Base-by-base conservation (phyloP, 2,329 filamentous ascomycete genomes). In the Aspergillus vadensis region DNA sequence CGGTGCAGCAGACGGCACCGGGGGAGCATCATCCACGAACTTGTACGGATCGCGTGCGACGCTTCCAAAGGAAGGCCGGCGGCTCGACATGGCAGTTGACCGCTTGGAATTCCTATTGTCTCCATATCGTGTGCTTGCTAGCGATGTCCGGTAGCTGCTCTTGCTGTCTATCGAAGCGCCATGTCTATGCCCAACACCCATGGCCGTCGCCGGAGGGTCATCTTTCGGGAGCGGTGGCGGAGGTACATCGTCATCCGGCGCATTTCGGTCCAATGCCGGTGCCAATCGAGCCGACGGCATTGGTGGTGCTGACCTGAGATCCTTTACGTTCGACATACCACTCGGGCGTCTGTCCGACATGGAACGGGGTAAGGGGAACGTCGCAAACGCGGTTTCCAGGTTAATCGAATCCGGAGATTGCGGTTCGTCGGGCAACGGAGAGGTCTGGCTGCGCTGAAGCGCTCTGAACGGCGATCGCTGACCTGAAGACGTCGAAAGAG, bases 401-500 rank as follows among this genome's bases (percentile, higher is more conserved):
- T 78, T 79, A 7, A 76, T 76, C 12, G 80, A 63, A 55, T 82
- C 80, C 1, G 83, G 76, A 10, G 82, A 81, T 4, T 77, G 73
- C 36, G 75, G 78, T 38, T 75, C 71, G 49, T 72, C 63, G 30
- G 75, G 73, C 23, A 77, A 58, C 7, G 80, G 77, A n/a, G 75
- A 67, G 2, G 76, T 76, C 49, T 72, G 74, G 63, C 74, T 79
- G 57, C 76, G 72, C 43, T 69, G 69, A n/a, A 69, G 72, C 12
- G 71, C 59, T 21, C 68, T 74, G 61, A 74, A 75, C 14, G 77
- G 74, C 71, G 80, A 72, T 76, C 77, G 69, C 71, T 76, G 60
- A 71, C 80, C 67, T 72, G 81, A 81, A 59, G 76, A 79, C 25
- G 85, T 82, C 14, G 85, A 86, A 57, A 82, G 80, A 7, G 89